Evolutionary conservation across 495 filamentous ascomycete genomes (phyloP), one percentile per base, ranked within the genome.

Genomic region (Aspergillus cavernicola): DNA sequence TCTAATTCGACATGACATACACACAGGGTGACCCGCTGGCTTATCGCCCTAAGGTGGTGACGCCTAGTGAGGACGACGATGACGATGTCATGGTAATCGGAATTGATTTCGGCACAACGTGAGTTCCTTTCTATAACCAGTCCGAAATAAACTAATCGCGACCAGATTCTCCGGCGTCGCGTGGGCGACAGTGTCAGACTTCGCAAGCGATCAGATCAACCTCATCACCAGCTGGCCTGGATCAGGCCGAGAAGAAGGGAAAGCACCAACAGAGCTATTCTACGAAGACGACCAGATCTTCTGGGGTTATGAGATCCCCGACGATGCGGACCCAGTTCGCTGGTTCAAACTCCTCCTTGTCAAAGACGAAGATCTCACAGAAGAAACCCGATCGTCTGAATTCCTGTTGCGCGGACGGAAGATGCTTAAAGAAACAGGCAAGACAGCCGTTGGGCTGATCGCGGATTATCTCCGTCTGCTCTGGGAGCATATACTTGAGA

Each of bases 281-380:
- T 52, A 52, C 29, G 49, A 52, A 42, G 49, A 52, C 23, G 49
- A 39, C 24, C 23, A 41, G 38, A 23, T 39, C 10, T 41, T 52
- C 35, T 52, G 49, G 49, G 49, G 49, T 3, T 52, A 52, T 16
- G 49, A 39, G 23, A 52, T 52, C 18, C 49, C 49, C 18, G 49
- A 20, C 9, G 49, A 52, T 24, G 49, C 49, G 11, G 49, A 52
- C 18, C 49, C 49, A 9, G 37, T 52, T 3, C 49, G 49, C 11
- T 52, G 49, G 49, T 52, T 52, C 38, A 52, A 52, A 37, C 38
- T 52, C 9, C 26, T 52, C 0, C 49, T 52, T 3, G 35, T 52
- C 9, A 52, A 39, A 20, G 49, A 52, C 28, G 49, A 41, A 26
- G 49, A 52, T 15, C 36, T 52, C 2, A 38, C 12, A 12, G 36